Evolutionary conservation across 2,329 filamentous ascomycete species (phyloP), one percentile per base, ranked within the genome.

Genomic region (Aspergillus sp.): DNA sequence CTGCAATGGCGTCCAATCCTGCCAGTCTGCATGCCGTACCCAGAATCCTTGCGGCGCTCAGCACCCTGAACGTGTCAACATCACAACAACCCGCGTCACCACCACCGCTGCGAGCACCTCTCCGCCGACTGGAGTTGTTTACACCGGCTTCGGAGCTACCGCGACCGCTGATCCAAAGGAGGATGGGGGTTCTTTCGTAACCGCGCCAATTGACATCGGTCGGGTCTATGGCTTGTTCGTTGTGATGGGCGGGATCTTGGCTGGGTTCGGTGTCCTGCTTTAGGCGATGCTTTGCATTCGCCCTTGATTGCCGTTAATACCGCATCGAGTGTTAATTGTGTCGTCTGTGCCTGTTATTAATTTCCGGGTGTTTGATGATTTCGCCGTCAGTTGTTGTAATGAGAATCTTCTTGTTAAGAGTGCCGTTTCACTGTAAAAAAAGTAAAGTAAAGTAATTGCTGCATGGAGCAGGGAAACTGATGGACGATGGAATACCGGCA

Each of bases 1-100:
- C 44, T 79, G 75, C 42, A 35, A 37, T 48, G 57, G 53, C 19
- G 45, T 52, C 12, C 44, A 72, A 48, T 66, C 65, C 26, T 79
- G 75, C 53, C 61, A 68, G 26, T 52, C 57, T 33, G 45, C 55
- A 22, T 79, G 75, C 56, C 65, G 69, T 16, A 46, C 60, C 14
- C 49, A 74, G 29, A 63, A 78, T 49, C 74, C 72, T 4, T 80
- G 75, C 49, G 75, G 75, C 44, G 75, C 75, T n/a, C 67, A 74
- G 48, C 57, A 68, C 38, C 75, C 75, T 4, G 68, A 54, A 33
- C 61, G 59, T 20, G 62, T 68, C 37, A 79, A 78, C n/a, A 67
- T 67, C 14, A 60, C 68, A 11, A 54, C 50, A 13, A 34, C 52
- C 10, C 52, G 60, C 24, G 53, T 59, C 15, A 53, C 55, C 15